Percentiles rank a stretch among this genome's conserved stretches.
Conservation (phyloP, 768 basidiomycete species). For the Lyophyllum atratum region DNA sequence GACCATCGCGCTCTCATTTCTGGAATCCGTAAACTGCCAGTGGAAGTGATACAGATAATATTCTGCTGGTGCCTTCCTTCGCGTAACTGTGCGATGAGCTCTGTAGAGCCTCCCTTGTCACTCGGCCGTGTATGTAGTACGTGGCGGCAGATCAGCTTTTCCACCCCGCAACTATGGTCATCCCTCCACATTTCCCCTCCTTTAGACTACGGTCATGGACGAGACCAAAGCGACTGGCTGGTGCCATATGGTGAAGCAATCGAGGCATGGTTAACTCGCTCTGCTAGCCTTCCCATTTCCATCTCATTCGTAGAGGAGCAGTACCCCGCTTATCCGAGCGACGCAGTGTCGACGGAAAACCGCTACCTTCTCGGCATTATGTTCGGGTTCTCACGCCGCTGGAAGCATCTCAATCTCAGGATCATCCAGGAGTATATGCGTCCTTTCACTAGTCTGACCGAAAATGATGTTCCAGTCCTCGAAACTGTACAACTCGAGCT, state of each 20-base stretch:
- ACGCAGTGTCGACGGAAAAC: neutral
- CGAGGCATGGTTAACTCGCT: neutral
- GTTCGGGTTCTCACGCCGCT: neutral
- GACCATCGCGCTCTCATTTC: neutral
- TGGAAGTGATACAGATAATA: neutral
- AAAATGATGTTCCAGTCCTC: neutral
- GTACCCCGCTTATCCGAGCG: no score
- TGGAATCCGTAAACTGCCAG: neutral
- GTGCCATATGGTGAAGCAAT: neutral
- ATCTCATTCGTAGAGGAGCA: neutral
- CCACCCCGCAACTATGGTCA: constrained; percentile 9
- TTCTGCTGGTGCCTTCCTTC: constrained; percentile 4
- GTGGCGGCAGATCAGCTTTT: constrained; percentile 5
- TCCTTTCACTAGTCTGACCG: neutral
- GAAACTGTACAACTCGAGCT: neutral
- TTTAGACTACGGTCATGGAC: no score
- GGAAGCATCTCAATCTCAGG: neutral
- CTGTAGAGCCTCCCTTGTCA: constrained; percentile 7
- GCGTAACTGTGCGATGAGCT: neutral
- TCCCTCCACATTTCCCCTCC: constrained; percentile 1
- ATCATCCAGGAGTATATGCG: neutral
- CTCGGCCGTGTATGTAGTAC: constrained; percentile 6
- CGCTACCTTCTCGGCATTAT: neutral
- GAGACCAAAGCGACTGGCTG: neutral
- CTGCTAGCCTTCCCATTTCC: neutral